Base-by-base conservation (phyloP, 1,139 yeast genomes). In the Debaryomyces coudertii region DNA sequence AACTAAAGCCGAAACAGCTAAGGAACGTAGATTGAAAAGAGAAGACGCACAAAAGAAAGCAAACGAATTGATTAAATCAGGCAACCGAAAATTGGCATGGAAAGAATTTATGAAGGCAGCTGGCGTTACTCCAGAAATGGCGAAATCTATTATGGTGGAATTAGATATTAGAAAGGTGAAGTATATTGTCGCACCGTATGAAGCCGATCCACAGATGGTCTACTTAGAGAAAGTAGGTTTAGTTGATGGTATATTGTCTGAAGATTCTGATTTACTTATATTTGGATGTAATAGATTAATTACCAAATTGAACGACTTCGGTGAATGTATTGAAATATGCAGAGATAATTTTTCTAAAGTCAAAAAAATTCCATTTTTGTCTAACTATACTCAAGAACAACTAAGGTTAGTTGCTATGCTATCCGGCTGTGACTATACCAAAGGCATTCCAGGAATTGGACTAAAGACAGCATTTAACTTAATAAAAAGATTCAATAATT, bases 161-260 rank as follows among this genome's bases (percentile, higher is more conserved):
- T 74, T 95, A 51, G 84, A 83, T 54, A 58, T 63, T n/a, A 71
- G 77, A 42, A 66, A 69, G 1, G 82, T 95, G 40, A 77, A 76
- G 51, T 93, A 82, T 57, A 80, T 93, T 14, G 99, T 95, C 7
- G 99, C 99, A 0, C 99, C 99, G 0, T 95, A 90, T 62, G 99
- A 95, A 67, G 99, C 99, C 0, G 99, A 95, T 63, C 88, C 99
- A 0, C 99, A 95, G 63, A 81, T 95, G 86, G 98, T 93, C 6
- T 90, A 85, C 57, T 73, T 95, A 42, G 99, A 93, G 61, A 81
- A 82, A 48, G 55, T 69, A 0, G 95, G 95, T 0, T 47, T 80
- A 1, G 95, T 90, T 7, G 87, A 90, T 52, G 99, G 95, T 0
- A 87, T 95, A 7, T 74, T 95, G 8, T 86, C 96, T 33, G 99